Evolutionary conservation across 2,329 filamentous ascomycete genomes (phyloP).

Genomic region (Trichoderma polysporum): DNA sequence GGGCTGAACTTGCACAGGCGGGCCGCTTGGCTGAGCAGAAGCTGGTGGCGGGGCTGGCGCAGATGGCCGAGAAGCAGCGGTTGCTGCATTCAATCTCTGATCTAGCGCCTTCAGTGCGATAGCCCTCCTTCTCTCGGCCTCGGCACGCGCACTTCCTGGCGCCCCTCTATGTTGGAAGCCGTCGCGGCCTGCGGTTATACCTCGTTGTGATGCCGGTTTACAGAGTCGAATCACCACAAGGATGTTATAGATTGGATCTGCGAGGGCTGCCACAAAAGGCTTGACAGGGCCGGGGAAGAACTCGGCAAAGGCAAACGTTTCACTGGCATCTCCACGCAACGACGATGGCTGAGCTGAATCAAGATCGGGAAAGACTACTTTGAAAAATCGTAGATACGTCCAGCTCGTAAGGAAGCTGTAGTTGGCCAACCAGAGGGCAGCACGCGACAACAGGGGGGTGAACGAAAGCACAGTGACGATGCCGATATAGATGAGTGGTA

Average conservation of each 20-base stretch:
- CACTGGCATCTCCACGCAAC: conserved; percentile 86
- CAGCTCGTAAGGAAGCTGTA: conserved; percentile 85
- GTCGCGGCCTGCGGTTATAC: conserved; percentile 71
- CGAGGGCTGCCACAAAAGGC: conserved; percentile 70
- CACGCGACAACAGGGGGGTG: conserved; percentile 62
- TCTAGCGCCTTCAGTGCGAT: conserved; percentile 89
- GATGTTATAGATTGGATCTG: conserved; percentile 70
- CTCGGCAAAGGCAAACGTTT: conserved; percentile 93
- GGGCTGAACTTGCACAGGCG: conserved; percentile 58
- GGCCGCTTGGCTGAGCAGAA: conserved; percentile 46
- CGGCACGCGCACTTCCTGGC: conserved; percentile 73
- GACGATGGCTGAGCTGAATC: conserved; percentile 59
- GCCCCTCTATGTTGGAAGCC: conserved; percentile 52
- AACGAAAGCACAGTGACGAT: conserved; percentile 64
- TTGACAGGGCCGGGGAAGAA: conserved; percentile 90
- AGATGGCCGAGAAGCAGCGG: conserved; percentile 42
- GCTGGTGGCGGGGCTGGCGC: neutral
- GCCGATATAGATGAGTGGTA: conserved; percentile 72
- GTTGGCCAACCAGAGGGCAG: conserved; percentile 74
- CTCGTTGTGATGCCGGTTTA: conserved; percentile 79
- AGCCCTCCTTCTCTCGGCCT: conserved; percentile 85
- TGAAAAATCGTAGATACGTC: conserved; percentile 96
- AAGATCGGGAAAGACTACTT: conserved; percentile 68
- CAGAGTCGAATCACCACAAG: conserved; percentile 76
- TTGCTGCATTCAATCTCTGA: conserved; percentile 84